Base-by-base conservation (phyloP, 1,284 basidiomycete species). In the Prillingera fragicola region DNA sequence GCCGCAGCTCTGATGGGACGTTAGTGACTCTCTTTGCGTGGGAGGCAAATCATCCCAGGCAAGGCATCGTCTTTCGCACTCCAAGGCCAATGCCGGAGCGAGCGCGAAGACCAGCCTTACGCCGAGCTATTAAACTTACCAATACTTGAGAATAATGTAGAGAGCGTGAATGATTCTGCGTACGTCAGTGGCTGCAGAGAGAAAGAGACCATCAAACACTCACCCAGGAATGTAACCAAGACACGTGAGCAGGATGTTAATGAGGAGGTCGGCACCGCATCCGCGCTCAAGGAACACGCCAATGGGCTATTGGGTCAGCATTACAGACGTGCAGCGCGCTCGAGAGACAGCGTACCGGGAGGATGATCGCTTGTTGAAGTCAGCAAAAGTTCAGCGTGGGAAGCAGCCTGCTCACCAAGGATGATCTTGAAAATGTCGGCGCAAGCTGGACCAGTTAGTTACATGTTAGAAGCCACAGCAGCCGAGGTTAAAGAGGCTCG, bases 221-320 rank as follows among this genome's bases (percentile, higher is more conserved):
- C 50, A 37, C 44, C 55, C 61, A 12, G 65, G 65, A 35, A 67
- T 65, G 51, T 63, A 67, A 48, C 65, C 65, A 22, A 67, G 54
- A 52, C 58, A 56, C 45, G 63, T 65, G 34, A 67, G 55, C 8
- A 65, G 59, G 50, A 67, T 64, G 58, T 59, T 59, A 48, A 63
- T 62, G 43, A 67, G 54, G 50, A 67, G 54, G 45, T 65, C 63
- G 26, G 56, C 59, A 33, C 50, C 50, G 47, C 65, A 68, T 26
- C 65, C 65, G 41, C 62, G 56, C 59, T 68, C 65, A 37, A 68
- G 62, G 63, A 68, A 68, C 40, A 68, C 65, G 56, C 65, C 65
- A 32, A 67, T 54, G 55, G 65, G 65, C 52, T 57, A 42, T 23
- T 19, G 22, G 27, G 34, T 6, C 3, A 22, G 31, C 31, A 24